phyloP scores from a whole-genome alignment of 805 yeast species.

The Saccharomycopsis fibuligera region DNA sequence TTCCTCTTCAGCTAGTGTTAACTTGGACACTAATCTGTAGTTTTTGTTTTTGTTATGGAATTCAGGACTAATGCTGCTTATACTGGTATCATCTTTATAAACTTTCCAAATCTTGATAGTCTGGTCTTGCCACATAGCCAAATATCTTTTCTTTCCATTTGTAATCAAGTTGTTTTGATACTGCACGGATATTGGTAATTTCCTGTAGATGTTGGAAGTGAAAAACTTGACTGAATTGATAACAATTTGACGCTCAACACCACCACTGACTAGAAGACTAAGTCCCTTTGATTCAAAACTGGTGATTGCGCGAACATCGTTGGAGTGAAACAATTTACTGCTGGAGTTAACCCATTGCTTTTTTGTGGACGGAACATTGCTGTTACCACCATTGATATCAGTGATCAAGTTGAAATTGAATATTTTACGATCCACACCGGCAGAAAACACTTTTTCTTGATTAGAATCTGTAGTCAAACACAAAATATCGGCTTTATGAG shows the following conservation, averaged over 20 bases:
- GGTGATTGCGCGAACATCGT: conserved; percentile 74
- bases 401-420: conserved; percentile 54
- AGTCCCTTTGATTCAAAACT: conserved; percentile 63
- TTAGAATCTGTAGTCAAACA: conserved; percentile 55
- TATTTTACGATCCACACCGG: conserved; percentile 92
- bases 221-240: conserved; percentile 62
- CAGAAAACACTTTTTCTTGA: conserved; percentile 68
- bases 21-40: conserved; percentile 57
- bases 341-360: conserved; percentile 63
- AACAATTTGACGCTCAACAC: conserved; percentile 66
- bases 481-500: conserved; percentile 88
- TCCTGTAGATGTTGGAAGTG: conserved; percentile 61
- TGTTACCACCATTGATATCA: conserved; percentile 27
- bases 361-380: conserved; percentile 2
- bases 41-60: conserved; percentile 26
- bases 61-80: not conserved
- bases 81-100: conserved; percentile 24
- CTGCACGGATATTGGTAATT: conserved; percentile 56
- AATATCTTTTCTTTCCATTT: conserved; percentile 41
- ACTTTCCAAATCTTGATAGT: conserved; percentile 75
- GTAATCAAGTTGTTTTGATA: conserved; percentile 46
- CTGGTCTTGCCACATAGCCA: conserved; percentile 80
- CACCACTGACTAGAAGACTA: conserved; percentile 72
- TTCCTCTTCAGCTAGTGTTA: conserved; percentile 68
- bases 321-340: conserved; percentile 76